These are phyloP conservation scores for Forsythia viridissima DNA, from an alignment of 257 asterid genomes.

Conservation along the genomic window DNA sequence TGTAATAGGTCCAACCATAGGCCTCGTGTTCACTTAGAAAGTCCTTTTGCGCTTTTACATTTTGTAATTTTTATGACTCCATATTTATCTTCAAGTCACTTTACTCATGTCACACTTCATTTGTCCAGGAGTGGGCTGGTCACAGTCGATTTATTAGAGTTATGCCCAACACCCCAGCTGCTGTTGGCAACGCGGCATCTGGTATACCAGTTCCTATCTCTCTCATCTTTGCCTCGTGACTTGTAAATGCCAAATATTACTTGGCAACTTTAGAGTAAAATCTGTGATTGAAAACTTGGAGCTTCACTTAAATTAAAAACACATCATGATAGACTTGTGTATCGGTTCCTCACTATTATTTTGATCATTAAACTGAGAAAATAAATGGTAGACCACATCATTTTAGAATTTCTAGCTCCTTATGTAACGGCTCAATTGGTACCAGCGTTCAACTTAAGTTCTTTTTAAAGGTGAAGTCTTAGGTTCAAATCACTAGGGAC, in stretches of 20 bases:
- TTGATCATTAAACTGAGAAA: neutral
- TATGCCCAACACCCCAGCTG: slow-evolving; percentile 96
- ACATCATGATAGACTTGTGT: neutral
- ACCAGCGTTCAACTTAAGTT: no score
- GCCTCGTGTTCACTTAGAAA: neutral
- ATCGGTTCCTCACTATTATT: neutral
- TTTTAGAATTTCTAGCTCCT: no score
- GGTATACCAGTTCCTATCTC: slow-evolving; percentile 42
- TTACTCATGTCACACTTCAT: slow-evolving; percentile 12
- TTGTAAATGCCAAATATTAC: neutral
- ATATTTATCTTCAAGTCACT: neutral
- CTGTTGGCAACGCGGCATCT: slow-evolving; percentile 90
- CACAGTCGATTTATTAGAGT: slow-evolving; percentile 77
- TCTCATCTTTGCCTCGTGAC: neutral
- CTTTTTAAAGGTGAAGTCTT: no score
- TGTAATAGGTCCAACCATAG: neutral
- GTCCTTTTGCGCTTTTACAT: neutral
- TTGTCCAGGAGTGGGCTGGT: slow-evolving; percentile 86
- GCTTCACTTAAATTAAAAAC: no score
- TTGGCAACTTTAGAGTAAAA: neutral
- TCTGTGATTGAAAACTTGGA: no score
- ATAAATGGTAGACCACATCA: neutral
- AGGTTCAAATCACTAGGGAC: no score
- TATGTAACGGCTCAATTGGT: no score
- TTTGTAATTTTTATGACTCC: neutral